A percentile compares a stretch with the other conserved stretches of the same genome.
Evolutionary conservation across 805 yeast species (phyloP).

Genomic region (Candida schatavii): DNA sequence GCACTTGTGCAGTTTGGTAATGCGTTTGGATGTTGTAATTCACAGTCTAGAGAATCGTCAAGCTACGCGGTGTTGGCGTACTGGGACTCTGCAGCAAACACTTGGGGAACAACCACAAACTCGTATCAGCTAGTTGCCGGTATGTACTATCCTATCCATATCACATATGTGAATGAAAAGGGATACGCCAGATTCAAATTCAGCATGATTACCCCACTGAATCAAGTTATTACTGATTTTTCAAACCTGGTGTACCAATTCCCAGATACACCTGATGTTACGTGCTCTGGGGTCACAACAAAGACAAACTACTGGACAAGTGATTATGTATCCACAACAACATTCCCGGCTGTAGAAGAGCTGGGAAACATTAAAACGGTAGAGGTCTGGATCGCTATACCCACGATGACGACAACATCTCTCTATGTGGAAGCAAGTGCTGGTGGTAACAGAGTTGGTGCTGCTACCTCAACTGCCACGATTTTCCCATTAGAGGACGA

Average conservation of each 20-base stretch:
- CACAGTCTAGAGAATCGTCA: not conserved
- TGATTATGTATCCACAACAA: conserved; percentile 8
- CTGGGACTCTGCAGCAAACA: not conserved
- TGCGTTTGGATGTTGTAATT: conserved; percentile 33
- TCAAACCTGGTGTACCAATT: not conserved
- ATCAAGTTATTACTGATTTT: not conserved
- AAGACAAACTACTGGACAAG: not conserved
- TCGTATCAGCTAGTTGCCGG: conserved; percentile 11
- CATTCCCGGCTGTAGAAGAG: not conserved
- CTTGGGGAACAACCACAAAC: not conserved
- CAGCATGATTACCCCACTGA: not conserved
- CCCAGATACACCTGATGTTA: not conserved
- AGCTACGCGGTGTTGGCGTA: conserved; percentile 2
- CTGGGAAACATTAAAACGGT: not conserved
- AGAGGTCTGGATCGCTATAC: not conserved
- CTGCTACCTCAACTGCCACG: conserved; percentile 12
- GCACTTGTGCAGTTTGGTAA: conserved; percentile 26
- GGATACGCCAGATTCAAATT: not conserved
- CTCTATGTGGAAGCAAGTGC: no score
- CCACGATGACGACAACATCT: conserved; percentile 17
- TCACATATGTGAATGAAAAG: conserved; percentile 17
- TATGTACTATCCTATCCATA: conserved; percentile 24
- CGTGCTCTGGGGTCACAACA: not conserved
- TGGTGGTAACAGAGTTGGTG: conserved; percentile 10
- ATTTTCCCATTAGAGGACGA: not conserved